Evolutionary conservation across 257 asterid genomes (phyloP).

Genomic region (Nicotiana benthamiana): DNA sequence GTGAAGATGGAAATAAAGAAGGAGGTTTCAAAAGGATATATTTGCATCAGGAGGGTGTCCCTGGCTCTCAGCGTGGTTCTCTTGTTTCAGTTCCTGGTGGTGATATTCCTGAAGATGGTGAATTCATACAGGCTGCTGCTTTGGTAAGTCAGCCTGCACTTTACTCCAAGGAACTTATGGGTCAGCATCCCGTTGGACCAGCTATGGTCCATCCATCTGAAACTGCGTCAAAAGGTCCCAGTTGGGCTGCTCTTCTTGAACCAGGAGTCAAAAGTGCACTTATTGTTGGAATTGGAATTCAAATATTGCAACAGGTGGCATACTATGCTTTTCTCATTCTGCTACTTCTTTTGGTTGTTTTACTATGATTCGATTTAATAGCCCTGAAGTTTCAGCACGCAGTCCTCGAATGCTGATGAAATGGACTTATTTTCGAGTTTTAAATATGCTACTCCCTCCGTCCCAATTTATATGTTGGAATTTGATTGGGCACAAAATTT

Average conservation of each 20-base stretch:
- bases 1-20: slow-evolving; percentile 53
- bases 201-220: slow-evolving; percentile 67
- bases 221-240: slow-evolving; percentile 27
- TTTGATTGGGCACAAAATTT: too few species aligned
- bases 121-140: slow-evolving; percentile 63
- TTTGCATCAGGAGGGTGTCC: slow-evolving; percentile 52
- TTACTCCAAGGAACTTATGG: slow-evolving; percentile 44
- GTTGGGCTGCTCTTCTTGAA: slow-evolving; percentile 60
- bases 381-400: background rate
- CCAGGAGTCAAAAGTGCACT: slow-evolving; percentile 76
- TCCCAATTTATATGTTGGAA: too few species aligned
- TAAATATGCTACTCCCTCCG: background rate
- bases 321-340: background rate
- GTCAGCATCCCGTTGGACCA: slow-evolving; percentile 49
- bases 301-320: slow-evolving; percentile 71
- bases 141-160: slow-evolving; percentile 73
- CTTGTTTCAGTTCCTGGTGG: slow-evolving; percentile 52
- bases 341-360: background rate
- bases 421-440: background rate
- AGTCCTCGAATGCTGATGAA: background rate
- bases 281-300: slow-evolving; percentile 65
- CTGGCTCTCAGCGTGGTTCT: slow-evolving; percentile 55
- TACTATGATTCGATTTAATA: background rate
- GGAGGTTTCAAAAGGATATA: slow-evolving; percentile 67
- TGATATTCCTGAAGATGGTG: slow-evolving; percentile 37